Evolutionary conservation across 31 red algal genomes (phyloP), one percentile per base, ranked within the genome.

Genomic region (Odonthalia washingtoniensis): DNA sequence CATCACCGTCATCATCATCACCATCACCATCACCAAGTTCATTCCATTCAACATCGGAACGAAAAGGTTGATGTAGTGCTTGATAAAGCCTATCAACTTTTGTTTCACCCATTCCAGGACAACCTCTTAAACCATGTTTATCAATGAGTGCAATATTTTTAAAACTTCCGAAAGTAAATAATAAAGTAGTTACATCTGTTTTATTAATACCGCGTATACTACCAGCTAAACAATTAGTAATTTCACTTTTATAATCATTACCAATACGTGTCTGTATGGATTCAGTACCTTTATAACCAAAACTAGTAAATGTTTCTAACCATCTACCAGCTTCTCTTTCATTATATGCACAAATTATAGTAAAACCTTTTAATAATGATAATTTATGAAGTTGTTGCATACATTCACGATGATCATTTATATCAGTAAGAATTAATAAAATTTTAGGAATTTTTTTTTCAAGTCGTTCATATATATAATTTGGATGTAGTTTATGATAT

Each of bases 401-500:
- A 33, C 81, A 62, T 43, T 37, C 52, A 44, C 85, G 73, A 45
- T 87, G 86, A 26, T 91, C 83, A 0, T 61, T 60, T 36, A 90
- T 75, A 70, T 97, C 95, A 5, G 76, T 69, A n/a, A 94, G 77
- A 57, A 97, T 75, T 32, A 97, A 67, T 16, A 97, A 85, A 45
- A 97, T 57, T 16, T 83, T 75, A 2, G 70, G 75, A 12, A 79
- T 90, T 1, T 94, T 75, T 53, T 3, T 18, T 30, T 79, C 75
- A 24, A 94, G 67, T n/a, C 95, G 73, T 31, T 86, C 80, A 72
- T 97, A 94, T 9, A 97, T 94, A 60, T 97, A 97, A 3, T 44
- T 65, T 39, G 81, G 81, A 42, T 91, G 74, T 24, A 94, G 65
- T 14, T 77, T 82, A 80, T 97, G 95, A 73, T 84, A 97, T 34